Percentiles rank a stretch among this genome's conserved stretches.
phyloP scores from a whole-genome alignment of 176 grass and related monocot genomes.

The Oryza coarctata region DNA sequence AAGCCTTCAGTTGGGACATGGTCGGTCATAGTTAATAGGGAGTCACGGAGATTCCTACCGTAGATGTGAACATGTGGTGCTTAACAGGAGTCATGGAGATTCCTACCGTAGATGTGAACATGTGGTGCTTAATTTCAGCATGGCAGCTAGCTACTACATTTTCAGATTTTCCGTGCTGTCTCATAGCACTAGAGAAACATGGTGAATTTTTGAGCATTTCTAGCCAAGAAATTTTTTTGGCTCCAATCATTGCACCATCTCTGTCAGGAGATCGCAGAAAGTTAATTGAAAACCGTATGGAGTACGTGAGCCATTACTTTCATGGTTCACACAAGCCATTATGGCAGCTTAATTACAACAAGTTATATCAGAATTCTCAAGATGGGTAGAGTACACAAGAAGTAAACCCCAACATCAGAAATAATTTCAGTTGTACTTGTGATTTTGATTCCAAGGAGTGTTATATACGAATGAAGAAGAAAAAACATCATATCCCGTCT shows the following conservation, averaged over 20 bases:
- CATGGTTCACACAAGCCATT: not conserved
- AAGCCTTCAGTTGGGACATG: not conserved
- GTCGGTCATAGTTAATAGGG: too few relatives aligned
- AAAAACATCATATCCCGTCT: not conserved
- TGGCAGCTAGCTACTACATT: not conserved
- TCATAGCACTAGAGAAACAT: not conserved
- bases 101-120: not conserved
- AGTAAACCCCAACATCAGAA: too few relatives aligned
- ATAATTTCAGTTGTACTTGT: not conserved
- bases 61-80: not conserved
- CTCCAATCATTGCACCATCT: not conserved
- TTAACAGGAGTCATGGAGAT: not conserved
- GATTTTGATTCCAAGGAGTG: not conserved
- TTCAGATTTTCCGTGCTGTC: not conserved
- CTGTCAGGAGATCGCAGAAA: not conserved
- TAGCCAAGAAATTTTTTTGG: not conserved
- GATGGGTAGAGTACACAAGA: not conserved
- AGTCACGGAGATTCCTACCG: not conserved
- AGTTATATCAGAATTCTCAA: not conserved
- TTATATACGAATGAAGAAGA: not conserved
- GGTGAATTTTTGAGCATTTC: not conserved
- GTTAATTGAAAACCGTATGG: not conserved
- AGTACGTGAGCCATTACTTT: not conserved
- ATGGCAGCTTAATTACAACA: not conserved
- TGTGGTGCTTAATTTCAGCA: not conserved